Evolutionary conservation across 2,329 filamentous ascomycete genomes (phyloP), one percentile per base, ranked within the genome.

Genomic region (Ophiostoma montium): DNA sequence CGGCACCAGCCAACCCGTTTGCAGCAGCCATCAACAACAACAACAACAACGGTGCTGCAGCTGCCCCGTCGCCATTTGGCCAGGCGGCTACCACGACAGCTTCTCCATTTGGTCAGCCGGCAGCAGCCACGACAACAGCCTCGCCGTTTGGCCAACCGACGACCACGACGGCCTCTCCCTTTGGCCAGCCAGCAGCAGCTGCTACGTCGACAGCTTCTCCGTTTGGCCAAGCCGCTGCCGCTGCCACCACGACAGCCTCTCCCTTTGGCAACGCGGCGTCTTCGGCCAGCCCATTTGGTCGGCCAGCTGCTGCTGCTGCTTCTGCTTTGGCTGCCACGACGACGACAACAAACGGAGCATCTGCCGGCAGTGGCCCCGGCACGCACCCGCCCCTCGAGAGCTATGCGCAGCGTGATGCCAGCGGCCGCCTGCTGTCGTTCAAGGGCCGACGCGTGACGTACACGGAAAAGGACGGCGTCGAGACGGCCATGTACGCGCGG

Each of bases 381-480:
- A 19, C 49, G 1, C 6, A 65, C 50, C 62, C 63, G 1, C 55
- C 60, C 9, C 43, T 62, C 3, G 52, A 56, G 7, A 52, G 55
- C 16, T 66, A 66, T 53, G 55, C 53, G 16, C 39, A 55, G 39
- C 57, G 50, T 31, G 57, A 57, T 36, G 31, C 23, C 1, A 46
- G 56, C n/a, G 57, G 57, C 8, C 54, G 51, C 1, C 54, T 66
- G 10, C 33, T 53, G 16, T 54, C 56, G 35, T 66, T 63, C 55
- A 64, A 64, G 50, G 61, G 61, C 35, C 57, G 57, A 42, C 52
- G 54, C 0, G 61, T 65, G 2, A 23, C 35, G 0, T 65, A 63
- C 52, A 60, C 67, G 21, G 7, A 6, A 2, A 68, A 71, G 39
- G 67, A 66, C 3, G 58, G 59, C 19, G 62, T 60, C 62, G 47